These are phyloP conservation scores for Capsicum baccatum DNA, from an alignment of 257 asterid genomes.

Conservation along the genomic window DNA sequence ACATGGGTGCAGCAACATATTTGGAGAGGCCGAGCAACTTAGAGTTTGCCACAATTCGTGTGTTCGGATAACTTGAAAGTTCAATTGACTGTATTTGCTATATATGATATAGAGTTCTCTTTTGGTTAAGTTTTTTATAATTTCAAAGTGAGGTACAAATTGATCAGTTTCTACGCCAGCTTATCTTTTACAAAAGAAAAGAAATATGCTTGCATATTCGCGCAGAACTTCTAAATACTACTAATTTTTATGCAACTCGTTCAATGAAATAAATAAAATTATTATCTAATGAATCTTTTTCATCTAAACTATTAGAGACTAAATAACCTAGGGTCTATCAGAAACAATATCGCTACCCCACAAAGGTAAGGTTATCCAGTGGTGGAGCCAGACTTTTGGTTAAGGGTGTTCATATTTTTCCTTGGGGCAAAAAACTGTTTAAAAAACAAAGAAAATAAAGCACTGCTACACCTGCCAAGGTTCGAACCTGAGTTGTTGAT, in stretches of 20 bases:
- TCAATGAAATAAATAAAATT: not conserved
- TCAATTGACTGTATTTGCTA: not conserved
- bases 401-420: too few relatives aligned
- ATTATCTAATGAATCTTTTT: not conserved
- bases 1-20: too few relatives aligned
- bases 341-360: too few relatives aligned
- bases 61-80: not conserved
- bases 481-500: too few relatives aligned
- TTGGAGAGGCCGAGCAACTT: too few relatives aligned
- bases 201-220: not conserved
- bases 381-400: too few relatives aligned
- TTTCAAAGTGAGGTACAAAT: not conserved
- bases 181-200: slow-evolving; percentile 7
- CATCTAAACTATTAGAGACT: not conserved
- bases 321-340: too few relatives aligned
- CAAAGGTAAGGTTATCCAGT: too few relatives aligned
- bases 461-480: too few relatives aligned
- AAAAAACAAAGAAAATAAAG: too few relatives aligned
- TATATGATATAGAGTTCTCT: not conserved
- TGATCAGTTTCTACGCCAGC: not conserved
- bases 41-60: not conserved
- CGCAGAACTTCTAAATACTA: not conserved
- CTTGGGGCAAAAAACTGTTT: too few relatives aligned
- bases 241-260: not conserved
- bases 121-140: too few relatives aligned